Evolutionary conservation across 2,329 filamentous ascomycete species (phyloP).

Genomic region (Bisporella sp.): DNA sequence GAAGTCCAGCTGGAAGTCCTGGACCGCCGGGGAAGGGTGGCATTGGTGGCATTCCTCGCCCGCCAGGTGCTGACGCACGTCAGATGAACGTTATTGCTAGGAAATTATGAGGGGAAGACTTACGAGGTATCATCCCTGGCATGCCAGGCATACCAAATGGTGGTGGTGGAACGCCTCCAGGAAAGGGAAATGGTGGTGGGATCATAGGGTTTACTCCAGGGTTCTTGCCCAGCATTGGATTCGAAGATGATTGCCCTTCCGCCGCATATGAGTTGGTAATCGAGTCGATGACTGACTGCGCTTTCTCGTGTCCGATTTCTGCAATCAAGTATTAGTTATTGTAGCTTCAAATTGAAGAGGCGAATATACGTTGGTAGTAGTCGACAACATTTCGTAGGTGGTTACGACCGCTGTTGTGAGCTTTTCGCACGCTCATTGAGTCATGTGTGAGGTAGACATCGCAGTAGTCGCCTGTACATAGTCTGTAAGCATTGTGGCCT

Average conservation of each 20-base stretch:
- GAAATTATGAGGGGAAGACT: conserved; percentile 1
- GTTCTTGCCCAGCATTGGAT: conserved; percentile 73
- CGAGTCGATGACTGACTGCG: conserved; percentile 95
- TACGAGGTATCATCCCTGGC: conserved; percentile 47
- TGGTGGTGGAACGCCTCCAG: conserved; percentile 49
- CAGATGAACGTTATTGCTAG: not conserved
- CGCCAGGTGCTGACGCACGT: conserved; percentile 39
- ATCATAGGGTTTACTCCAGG: conserved; percentile 37
- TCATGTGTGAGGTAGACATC: conserved; percentile 99
- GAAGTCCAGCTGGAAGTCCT: conserved; percentile 8
- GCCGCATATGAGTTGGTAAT: conserved; percentile 95
- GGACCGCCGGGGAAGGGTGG: conserved; percentile 36
- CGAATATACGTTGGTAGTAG: conserved; percentile 78
- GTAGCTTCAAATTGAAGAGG: not conserved
- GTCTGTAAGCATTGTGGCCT: conserved; percentile 5
- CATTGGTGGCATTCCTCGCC: conserved; percentile 29
- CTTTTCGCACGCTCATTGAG: conserved; percentile 98
- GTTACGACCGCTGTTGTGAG: conserved; percentile 94
- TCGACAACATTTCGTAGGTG: conserved; percentile 96
- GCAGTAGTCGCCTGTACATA: conserved; percentile 75
- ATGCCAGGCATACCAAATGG: conserved; percentile 50
- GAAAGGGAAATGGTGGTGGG: conserved; percentile 49
- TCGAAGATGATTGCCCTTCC: conserved; percentile 80
- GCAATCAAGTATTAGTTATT: conserved; percentile 3
- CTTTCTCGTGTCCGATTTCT: conserved; percentile 98